phyloP scores from a whole-genome alignment of 768 basidiomycete genomes.

The Boletus sp. region DNA sequence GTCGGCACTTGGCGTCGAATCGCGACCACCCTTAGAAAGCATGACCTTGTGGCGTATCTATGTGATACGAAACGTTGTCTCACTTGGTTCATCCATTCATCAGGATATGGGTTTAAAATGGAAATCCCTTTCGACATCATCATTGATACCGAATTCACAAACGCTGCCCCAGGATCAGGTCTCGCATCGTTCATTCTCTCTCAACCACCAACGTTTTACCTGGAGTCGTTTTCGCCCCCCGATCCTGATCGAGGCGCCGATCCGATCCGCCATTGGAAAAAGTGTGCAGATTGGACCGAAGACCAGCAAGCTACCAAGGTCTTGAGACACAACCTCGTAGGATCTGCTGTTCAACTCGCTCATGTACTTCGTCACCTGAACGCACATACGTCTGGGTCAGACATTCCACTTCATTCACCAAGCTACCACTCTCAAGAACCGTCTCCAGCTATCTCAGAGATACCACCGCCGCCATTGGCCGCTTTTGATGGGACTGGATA shows the following conservation, averaged over 20 bases:
- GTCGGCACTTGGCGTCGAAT: constrained; percentile 81
- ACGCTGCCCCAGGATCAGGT: constrained; percentile 52
- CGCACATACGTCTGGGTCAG: constrained; percentile 29
- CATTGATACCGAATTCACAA: constrained; percentile 52
- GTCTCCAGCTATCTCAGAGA: constrained; percentile 34
- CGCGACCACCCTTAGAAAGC: constrained; percentile 47
- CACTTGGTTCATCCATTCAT: constrained; percentile 76
- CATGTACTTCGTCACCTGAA: constrained; percentile 51
- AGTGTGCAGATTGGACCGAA: constrained; percentile 75
- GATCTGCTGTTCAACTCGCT: constrained; percentile 57
- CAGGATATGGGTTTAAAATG: constrained; percentile 80
- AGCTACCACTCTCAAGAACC: constrained; percentile 32
- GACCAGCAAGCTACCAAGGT: constrained; percentile 62
- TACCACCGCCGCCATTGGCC: constrained; percentile 39
- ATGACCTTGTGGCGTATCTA: constrained; percentile 74
- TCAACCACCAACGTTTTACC: constrained; percentile 64
- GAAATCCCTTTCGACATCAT: constrained; percentile 70
- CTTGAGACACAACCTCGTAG: constrained; percentile 62
- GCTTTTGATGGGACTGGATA: constrained; percentile 28
- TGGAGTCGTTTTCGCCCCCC: constrained; percentile 45
- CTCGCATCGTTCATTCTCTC: constrained; percentile 64
- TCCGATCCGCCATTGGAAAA: constrained; percentile 50
- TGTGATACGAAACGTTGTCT: constrained; percentile 64
- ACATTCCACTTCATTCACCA: constrained; percentile 37
- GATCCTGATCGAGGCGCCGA: constrained; percentile 28